Base-by-base conservation (phyloP, 164 flowering plant genomes). In the Vitis amurensis region DNA sequence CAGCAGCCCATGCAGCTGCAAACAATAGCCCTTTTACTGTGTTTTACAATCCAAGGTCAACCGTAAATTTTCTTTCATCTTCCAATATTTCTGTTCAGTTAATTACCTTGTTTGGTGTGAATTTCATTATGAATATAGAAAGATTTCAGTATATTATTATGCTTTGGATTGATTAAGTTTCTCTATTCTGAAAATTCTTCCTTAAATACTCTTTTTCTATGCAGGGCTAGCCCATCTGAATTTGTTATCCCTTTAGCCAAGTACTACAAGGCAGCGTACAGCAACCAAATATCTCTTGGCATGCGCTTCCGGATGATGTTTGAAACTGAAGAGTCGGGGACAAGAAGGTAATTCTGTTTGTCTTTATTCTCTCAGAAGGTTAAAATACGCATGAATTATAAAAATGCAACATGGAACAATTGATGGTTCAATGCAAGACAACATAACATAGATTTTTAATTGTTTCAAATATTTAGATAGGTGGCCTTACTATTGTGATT, bases 281-380 rank as follows among this genome's bases (percentile, higher is more conserved):
- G 88, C 75, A 84, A 85, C 76, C 99, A 95, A 81, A 77, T 95
- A 73, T 91, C 99, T 57, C 93, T 86, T 50, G 98, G 98, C 65
- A 95, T 95, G 99, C 96, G 99, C 12, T 95, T 95, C 63, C 85
- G 99, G 59, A 95, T 95, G 99, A 89, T 90, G 93, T 95, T 95
- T 77, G 99, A 95, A 78, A 96, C 97, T 61, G 99, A 96, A 68
- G 99, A 96, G 27, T 96, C 97, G 1, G 97, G 95, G 68, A 91
- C 97, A 19, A 79, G 99, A 83, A 92, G 99, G 99, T 94, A 75
- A 30, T 13, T 64, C 27, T 50, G 51, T 59, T 49, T 55, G 19
- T 44, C 13, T 44, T 12, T 9, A 48, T 48, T 50, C 8, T 73
- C 14, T 27, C 9, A 44, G 55, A 29, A 37, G 14, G 23, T 64